Percentiles rank a stretch among this genome's conserved stretches.
These are phyloP conservation scores for Dalechampia spathulata DNA, from an alignment of 441 rosid species.

Conservation along the genomic window DNA sequence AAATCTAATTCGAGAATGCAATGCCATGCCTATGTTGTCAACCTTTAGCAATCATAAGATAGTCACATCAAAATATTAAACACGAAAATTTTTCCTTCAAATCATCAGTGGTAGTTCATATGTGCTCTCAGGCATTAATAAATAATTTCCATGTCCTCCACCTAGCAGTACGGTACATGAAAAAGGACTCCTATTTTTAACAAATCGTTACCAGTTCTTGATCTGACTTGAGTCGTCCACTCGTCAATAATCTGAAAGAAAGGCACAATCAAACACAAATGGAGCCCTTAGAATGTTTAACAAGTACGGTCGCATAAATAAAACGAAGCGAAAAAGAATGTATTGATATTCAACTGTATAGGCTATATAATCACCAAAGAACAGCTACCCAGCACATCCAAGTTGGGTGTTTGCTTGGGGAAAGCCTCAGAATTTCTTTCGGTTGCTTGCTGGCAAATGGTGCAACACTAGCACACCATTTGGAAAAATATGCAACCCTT, in stretches of 20 bases:
- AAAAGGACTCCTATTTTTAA: neutral
- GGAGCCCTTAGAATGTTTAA: no score
- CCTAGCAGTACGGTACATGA: neutral
- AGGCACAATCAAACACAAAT: neutral
- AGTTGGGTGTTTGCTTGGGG: constrained; percentile 12
- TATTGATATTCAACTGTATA: constrained; percentile 7
- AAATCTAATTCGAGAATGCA: no score
- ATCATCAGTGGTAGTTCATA: no score
- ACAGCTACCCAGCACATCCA: constrained; percentile 20
- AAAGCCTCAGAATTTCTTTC: constrained; percentile 22
- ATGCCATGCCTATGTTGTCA: no score
- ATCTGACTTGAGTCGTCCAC: constrained; percentile 66
- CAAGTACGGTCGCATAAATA: neutral
- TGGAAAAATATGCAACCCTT: constrained; percentile 43
- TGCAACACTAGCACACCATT: constrained; percentile 34
- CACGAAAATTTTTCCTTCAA: no score
- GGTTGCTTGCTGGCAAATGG: constrained; percentile 61
- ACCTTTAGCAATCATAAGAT: no score
- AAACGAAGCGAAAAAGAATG: neutral
- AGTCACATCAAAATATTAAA: no score
- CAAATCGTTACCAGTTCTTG: constrained; percentile 45
- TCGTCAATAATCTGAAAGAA: constrained; percentile 55
- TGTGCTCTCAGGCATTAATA: neutral
- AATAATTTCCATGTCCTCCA: neutral
- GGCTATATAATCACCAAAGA: constrained; percentile 10